A percentile compares a stretch with the other conserved stretches of the same genome.
These are phyloP conservation scores for Cryptosporidium andersoni DNA, from an alignment of 169 alveolate species.

Conservation along the genomic window DNA sequence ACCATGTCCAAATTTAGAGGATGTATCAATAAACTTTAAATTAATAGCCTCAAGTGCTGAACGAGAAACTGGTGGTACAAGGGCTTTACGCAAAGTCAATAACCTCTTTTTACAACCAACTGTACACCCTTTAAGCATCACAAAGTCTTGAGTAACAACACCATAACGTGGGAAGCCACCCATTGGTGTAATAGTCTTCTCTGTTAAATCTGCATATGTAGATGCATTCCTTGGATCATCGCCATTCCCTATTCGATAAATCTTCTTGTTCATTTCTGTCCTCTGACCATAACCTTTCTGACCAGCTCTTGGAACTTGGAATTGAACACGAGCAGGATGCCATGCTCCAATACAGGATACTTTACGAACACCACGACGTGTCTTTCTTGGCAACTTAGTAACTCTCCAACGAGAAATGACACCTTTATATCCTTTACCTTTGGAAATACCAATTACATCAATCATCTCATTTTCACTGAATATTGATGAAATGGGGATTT, in stretches of 20 bases:
- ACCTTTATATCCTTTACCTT: conserved; percentile 99
- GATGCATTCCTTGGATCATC: conserved; percentile 94
- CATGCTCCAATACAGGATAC: conserved; percentile 99
- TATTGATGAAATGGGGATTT: conserved; percentile 93
- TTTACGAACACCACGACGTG: conserved; percentile 99
- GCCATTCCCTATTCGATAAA: conserved; percentile 96
- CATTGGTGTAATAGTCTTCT: conserved; percentile 98
- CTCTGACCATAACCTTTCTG: conserved; percentile 99
- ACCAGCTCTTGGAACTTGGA: conserved; percentile 99
- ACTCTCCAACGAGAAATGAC: conserved; percentile 99
- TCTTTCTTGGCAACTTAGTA: conserved; percentile 98
- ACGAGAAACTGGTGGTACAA: conserved; percentile 92
- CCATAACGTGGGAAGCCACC: conserved; percentile 99
- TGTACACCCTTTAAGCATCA: conserved; percentile 98
- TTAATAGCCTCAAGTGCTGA: conserved; percentile 93
- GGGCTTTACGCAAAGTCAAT: conserved; percentile 95
- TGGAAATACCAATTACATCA: conserved; percentile 98
- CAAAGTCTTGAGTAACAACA: conserved; percentile 96
- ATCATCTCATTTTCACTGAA: conserved; percentile 96
- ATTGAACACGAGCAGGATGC: conserved; percentile 99
- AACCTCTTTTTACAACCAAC: conserved; percentile 98
- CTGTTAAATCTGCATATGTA: conserved; percentile 97
- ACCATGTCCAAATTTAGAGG: conserved; percentile 99
- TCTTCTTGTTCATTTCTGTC: conserved; percentile 99
- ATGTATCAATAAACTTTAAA: conserved; percentile 99